These are phyloP conservation scores for Tricholoma hemisulphureum DNA, from an alignment of 768 basidiomycete genomes.

Conservation along the genomic window DNA sequence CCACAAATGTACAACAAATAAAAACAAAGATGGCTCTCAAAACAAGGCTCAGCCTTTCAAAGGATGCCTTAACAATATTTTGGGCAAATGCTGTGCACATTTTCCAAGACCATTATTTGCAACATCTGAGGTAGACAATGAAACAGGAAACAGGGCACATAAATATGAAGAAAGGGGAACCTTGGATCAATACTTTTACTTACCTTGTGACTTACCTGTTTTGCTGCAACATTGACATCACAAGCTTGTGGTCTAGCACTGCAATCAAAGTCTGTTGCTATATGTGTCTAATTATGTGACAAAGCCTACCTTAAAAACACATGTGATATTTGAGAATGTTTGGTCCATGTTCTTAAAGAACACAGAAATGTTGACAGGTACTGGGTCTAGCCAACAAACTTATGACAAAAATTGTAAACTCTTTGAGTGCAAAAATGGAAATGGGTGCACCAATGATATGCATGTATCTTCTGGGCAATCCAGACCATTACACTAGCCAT, in stretches of 20 bases:
- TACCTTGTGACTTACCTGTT: constrained; percentile 26
- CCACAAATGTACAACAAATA: too few relatives aligned
- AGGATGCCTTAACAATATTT: too few relatives aligned
- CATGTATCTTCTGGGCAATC: constrained; percentile 35
- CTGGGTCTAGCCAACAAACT: too few relatives aligned
- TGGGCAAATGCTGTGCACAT: too few relatives aligned
- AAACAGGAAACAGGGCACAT: constrained; percentile 39
- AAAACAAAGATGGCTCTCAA: too few relatives aligned
- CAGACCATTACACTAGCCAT: too few relatives aligned
- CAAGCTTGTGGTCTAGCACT: constrained; percentile 34
- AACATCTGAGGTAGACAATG: too few relatives aligned
- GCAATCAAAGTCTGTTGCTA: constrained; percentile 17
- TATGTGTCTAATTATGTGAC: constrained; percentile 39
- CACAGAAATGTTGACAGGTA: constrained; percentile 20
- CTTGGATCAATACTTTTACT: constrained; percentile 32
- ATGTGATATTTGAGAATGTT: constrained; percentile 31
- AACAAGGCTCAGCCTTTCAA: too few relatives aligned
- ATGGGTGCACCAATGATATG: constrained; percentile 37
- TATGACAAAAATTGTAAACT: too few relatives aligned
- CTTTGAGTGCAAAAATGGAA: constrained; percentile 35
- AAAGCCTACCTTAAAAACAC: constrained; percentile 31
- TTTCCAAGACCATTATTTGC: too few relatives aligned
- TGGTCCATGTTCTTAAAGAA: constrained; percentile 20
- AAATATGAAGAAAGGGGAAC: constrained; percentile 14
- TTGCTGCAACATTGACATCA: constrained; percentile 38